These are phyloP conservation scores for Ganoderma lingzhi DNA, from an alignment of 1,284 basidiomycete species.

Conservation along the genomic window DNA sequence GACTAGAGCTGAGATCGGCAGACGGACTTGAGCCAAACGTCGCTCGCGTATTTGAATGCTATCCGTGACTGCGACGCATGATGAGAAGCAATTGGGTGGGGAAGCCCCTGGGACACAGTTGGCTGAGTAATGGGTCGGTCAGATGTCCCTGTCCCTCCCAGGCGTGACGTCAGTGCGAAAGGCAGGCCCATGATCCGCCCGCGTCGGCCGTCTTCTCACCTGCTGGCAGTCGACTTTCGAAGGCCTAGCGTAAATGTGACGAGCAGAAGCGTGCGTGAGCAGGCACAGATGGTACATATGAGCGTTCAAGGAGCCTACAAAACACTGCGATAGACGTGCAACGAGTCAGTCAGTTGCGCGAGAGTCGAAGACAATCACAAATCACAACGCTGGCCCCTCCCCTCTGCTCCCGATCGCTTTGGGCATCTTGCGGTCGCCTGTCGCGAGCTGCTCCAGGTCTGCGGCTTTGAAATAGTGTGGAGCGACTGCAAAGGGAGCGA, in stretches of 20 bases:
- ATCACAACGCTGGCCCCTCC: slow-evolving; percentile 17
- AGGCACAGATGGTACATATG: slow-evolving; percentile 1
- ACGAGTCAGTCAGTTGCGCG: not conserved
- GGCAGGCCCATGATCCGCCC: not conserved
- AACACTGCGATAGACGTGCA: not conserved
- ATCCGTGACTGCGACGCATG: not conserved
- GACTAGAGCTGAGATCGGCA: not conserved
- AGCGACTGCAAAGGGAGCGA: slow-evolving; percentile 63
- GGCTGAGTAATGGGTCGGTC: not conserved
- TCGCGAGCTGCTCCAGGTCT: slow-evolving; percentile 85
- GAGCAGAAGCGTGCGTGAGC: not conserved
- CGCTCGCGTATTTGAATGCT: not conserved
- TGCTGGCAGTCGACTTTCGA: no score
- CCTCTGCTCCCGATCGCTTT: slow-evolving; percentile 57
- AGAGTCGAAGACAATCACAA: not conserved
- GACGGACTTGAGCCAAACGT: not conserved
- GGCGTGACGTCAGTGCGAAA: not conserved
- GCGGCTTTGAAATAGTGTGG: slow-evolving; percentile 94
- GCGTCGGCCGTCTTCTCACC: not conserved
- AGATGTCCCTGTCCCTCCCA: not conserved
- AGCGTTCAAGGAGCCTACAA: not conserved
- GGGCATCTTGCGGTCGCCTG: slow-evolving; percentile 92
- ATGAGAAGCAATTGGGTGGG: not conserved
- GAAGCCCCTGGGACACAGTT: not conserved
- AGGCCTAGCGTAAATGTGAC: not conserved